Evolutionary conservation across 495 filamentous ascomycete genomes (phyloP).

Genomic region (Lineolata rhizophorae): DNA sequence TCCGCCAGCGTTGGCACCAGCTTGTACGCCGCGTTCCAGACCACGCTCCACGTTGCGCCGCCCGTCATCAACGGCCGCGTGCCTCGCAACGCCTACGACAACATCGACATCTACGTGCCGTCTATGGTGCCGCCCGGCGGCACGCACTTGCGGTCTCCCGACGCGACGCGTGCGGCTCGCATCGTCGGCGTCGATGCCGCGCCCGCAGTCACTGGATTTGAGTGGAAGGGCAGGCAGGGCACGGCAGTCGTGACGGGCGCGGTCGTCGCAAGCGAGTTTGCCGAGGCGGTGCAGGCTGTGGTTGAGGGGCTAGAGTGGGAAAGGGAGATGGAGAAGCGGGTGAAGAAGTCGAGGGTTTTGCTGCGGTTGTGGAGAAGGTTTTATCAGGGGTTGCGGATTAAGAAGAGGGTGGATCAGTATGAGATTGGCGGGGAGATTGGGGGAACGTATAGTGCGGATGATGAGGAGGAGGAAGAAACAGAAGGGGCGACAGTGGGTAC

Average conservation of each 20-base stretch:
- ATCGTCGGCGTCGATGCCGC: constrained; percentile 70
- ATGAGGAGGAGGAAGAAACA: too few species aligned
- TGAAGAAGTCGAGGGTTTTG: constrained; percentile 30
- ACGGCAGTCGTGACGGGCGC: constrained; percentile 59
- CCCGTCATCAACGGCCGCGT: constrained; percentile 53
- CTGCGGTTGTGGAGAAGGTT: constrained; percentile 59
- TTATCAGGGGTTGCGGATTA: constrained; percentile 55
- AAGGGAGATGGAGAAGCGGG: constrained; percentile 31
- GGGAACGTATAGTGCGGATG: too few species aligned
- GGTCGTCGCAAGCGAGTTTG: constrained; percentile 47
- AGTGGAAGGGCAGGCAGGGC: constrained; percentile 60
- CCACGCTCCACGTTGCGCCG: constrained; percentile 48
- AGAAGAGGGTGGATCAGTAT: too few species aligned
- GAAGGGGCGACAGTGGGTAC: too few species aligned
- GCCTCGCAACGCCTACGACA: constrained; percentile 72
- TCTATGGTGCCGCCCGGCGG: constrained; percentile 80
- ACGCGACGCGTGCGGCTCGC: constrained; percentile 48
- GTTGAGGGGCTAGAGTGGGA: constrained; percentile 40
- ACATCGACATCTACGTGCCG: constrained; percentile 77
- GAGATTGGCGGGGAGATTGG: too few species aligned
- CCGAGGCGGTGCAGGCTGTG: constrained; percentile 47
- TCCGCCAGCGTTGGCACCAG: constrained; percentile 16
- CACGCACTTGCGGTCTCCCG: constrained; percentile 41
- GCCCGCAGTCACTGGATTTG: constrained; percentile 75
- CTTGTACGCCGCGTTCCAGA: constrained; percentile 60